These are phyloP conservation scores for Lolium rigidum DNA, from an alignment of 176 grass and related monocot species.

Conservation along the genomic window DNA sequence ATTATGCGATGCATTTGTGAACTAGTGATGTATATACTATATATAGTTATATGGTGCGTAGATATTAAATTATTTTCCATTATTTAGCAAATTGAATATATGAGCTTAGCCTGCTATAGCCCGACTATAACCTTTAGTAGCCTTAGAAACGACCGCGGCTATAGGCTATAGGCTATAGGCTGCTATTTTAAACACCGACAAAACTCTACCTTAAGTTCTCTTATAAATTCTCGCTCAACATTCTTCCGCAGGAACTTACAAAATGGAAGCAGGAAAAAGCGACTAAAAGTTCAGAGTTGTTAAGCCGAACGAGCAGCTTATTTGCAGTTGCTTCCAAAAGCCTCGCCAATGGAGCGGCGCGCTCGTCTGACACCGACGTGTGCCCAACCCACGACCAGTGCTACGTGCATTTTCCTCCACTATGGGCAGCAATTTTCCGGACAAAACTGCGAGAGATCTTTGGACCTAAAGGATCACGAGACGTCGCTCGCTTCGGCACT, in stretches of 20 bases:
- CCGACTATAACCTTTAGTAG: no score
- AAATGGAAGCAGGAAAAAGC: neutral
- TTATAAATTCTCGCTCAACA: neutral
- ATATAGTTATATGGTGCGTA: no score
- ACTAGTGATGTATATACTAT: no score
- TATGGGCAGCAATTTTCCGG: neutral
- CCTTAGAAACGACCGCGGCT: no score
- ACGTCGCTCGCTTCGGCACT: neutral
- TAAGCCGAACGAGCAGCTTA: neutral
- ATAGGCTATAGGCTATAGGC: no score
- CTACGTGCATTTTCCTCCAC: neutral
- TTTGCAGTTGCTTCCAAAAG: neutral
- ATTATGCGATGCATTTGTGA: no score
- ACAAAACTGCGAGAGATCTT: neutral
- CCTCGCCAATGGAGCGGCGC: neutral
- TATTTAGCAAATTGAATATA: no score
- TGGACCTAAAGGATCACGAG: neutral
- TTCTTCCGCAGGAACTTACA: neutral
- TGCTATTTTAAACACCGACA: no score
- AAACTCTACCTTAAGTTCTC: no score
- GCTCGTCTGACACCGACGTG: constrained; percentile 10
- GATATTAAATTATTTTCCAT: no score
- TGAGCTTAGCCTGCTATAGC: no score
- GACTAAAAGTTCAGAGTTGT: neutral
- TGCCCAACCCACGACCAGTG: neutral